Conservation (phyloP, 2,329 filamentous ascomycete species). For the Blastomyces parvus region DNA sequence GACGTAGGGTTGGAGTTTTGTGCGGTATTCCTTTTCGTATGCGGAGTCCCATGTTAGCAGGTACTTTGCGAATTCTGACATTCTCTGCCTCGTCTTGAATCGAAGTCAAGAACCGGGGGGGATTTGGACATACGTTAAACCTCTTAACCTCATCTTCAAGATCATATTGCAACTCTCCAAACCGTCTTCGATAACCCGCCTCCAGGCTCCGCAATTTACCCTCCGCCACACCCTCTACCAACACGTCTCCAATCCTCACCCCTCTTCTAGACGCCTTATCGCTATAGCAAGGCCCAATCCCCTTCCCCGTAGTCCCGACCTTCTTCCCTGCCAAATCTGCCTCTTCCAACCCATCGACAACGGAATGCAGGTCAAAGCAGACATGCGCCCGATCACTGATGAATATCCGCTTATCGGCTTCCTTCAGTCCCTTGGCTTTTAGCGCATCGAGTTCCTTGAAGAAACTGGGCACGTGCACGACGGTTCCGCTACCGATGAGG, state of each 20-base stretch:
- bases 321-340: constrained; percentile 36
- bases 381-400: constrained; percentile 32
- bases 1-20: constrained; percentile 30
- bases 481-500: constrained; percentile 40
- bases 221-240: constrained; percentile 49
- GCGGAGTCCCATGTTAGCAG: constrained; percentile 14
- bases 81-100: no score
- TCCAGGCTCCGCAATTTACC: constrained; percentile 45
- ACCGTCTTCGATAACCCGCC: constrained; percentile 47
- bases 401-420: constrained; percentile 35
- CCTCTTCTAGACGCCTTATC: constrained; percentile 53
- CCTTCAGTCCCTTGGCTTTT: constrained; percentile 36
- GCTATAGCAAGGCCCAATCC: constrained; percentile 51
- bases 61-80: neutral
- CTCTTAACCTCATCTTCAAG: constrained; percentile 50
- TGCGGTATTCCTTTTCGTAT: constrained; percentile 27
- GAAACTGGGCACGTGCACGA: constrained; percentile 40
- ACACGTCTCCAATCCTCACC: constrained; percentile 49
- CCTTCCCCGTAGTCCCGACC: constrained; percentile 43
- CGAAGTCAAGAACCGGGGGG: neutral
- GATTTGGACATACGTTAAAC: constrained; percentile 40
- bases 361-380: constrained; percentile 18
- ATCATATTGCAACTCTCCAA: constrained; percentile 51
- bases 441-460: constrained; percentile 39
- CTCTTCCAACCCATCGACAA: constrained; percentile 37